Conservation (phyloP, 1,284 basidiomycete genomes). For the Rhizopogon parksii region DNA sequence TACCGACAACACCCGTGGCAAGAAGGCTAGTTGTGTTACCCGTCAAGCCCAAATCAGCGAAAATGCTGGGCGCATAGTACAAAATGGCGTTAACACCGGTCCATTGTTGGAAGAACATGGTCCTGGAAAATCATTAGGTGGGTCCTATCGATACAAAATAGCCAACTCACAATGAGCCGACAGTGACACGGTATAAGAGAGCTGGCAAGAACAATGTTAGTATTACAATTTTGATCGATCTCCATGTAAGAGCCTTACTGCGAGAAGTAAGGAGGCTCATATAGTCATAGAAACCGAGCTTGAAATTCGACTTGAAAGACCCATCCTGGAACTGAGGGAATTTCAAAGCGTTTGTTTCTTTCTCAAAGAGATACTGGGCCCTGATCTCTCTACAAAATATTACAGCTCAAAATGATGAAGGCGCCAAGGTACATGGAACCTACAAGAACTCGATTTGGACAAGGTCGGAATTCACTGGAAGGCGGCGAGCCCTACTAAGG, state of each 20-base stretch:
- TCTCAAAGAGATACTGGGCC: slow-evolving; percentile 69
- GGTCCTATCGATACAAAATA: background rate
- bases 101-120: slow-evolving; percentile 74
- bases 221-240: background rate
- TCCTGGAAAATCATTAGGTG: slow-evolving; percentile 27
- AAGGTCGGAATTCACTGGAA: slow-evolving; percentile 52
- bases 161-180: slow-evolving; percentile 46
- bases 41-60: slow-evolving; percentile 47
- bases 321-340: slow-evolving; percentile 66
- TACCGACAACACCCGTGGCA: slow-evolving; percentile 78
- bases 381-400: slow-evolving; percentile 55
- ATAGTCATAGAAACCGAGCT: slow-evolving; percentile 54
- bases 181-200: slow-evolving; percentile 50
- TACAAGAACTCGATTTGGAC: slow-evolving; percentile 76
- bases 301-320: slow-evolving; percentile 48
- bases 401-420: background rate
- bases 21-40: slow-evolving; percentile 59
- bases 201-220: slow-evolving; percentile 26
- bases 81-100: slow-evolving; percentile 61
- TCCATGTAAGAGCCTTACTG: slow-evolving; percentile 31
- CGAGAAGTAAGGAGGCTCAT: slow-evolving; percentile 45
- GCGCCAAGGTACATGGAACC: slow-evolving; percentile 17
- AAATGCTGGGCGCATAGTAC: slow-evolving; percentile 68
- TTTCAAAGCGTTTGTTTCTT: slow-evolving; percentile 47
- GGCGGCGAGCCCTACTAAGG: slow-evolving; percentile 53